Percentiles rank a stretch among this genome's conserved stretches.
phyloP scores from a whole-genome alignment of 148 eudicot species.

The Fagopyrum tataricum region DNA sequence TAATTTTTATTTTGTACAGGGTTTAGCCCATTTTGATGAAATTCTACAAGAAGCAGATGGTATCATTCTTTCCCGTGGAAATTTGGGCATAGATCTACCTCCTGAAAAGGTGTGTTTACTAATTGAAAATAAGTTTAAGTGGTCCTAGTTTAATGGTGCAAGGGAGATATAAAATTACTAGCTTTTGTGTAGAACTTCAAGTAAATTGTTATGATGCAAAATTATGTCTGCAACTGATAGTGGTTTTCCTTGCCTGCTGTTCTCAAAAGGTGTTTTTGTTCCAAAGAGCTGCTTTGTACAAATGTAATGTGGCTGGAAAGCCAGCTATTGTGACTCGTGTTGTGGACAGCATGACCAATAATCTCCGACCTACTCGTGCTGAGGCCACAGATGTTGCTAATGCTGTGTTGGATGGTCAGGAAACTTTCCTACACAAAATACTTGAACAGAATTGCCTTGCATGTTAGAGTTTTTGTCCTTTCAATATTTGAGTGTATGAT shows the following conservation, averaged over 20 bases:
- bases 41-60: slow-evolving; percentile 95
- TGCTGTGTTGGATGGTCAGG: slow-evolving; percentile 98
- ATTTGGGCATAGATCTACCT: slow-evolving; percentile 93
- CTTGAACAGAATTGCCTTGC: no score
- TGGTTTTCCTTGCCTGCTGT: no score
- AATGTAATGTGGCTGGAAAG: slow-evolving; percentile 96
- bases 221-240: no score
- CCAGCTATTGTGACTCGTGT: slow-evolving; percentile 98
- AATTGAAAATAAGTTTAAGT: no score
- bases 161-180: no score
- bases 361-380: slow-evolving; percentile 95
- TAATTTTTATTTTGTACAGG: slow-evolving; percentile 29
- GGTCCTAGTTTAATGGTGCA: no score
- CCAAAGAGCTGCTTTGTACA: slow-evolving; percentile 87
- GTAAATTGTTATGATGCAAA: no score
- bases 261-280: slow-evolving; percentile 66
- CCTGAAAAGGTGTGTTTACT: slow-evolving; percentile 67
- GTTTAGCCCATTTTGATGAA: slow-evolving; percentile 85
- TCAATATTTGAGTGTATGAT: no score
- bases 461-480: no score
- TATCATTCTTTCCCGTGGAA: slow-evolving; percentile 91
- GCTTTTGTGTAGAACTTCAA: no score
- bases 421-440: slow-evolving; percentile 6
- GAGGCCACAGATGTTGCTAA: slow-evolving; percentile 99
- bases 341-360: slow-evolving; percentile 97